Evolutionary conservation across 169 alveolate species (phyloP), one percentile per base, ranked within the genome.

Genomic region (Perkinsus marinus): DNA sequence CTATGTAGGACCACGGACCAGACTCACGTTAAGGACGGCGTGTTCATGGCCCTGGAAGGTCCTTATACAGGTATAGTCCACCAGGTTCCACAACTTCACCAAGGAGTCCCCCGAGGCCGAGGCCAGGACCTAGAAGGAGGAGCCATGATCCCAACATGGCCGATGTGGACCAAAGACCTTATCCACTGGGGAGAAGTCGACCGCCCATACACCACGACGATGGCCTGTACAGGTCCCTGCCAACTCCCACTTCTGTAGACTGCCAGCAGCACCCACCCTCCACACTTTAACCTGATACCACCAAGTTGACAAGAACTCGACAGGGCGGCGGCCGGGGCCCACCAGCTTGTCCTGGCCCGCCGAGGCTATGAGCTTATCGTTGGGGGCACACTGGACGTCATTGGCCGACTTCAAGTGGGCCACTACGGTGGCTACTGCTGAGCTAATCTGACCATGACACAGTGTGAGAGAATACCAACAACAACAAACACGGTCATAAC

Each of bases 131-230:
- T 89, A 68, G 0, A 39, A 10, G 3, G 46, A 41, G 3, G 46
- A 41, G 46, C 46, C 19, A 41, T 41, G 46, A n/a, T n/a, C n/a
- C n/a, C n/a, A n/a, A n/a, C n/a, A n/a, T n/a, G n/a, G n/a, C n/a
- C n/a, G n/a, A n/a, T n/a, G n/a, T n/a, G 79, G 37, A 26, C 79
- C 34, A 13, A n/a, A n/a, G n/a, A 57, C 79, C 93, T 95, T 95
- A 43, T 96, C 98, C 39, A 94, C 93, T 3, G 98, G 98, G 68
- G 97, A 95, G 69, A 96, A 96, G 41, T 92, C 92, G 19, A 96
- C 91, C 92, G 96, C 98, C 96, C 98, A 96, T 6, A 97, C 95
- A n/a, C 97, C 97, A 93, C 96, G 94, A 94, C 96, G 96, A 91
- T 96, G 98, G 6, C 98, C 98, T 68, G 92, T 91, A 41, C 96